phyloP scores from a whole-genome alignment of 768 basidiomycete genomes.

The Porphyrellus cyaneotinctus region DNA sequence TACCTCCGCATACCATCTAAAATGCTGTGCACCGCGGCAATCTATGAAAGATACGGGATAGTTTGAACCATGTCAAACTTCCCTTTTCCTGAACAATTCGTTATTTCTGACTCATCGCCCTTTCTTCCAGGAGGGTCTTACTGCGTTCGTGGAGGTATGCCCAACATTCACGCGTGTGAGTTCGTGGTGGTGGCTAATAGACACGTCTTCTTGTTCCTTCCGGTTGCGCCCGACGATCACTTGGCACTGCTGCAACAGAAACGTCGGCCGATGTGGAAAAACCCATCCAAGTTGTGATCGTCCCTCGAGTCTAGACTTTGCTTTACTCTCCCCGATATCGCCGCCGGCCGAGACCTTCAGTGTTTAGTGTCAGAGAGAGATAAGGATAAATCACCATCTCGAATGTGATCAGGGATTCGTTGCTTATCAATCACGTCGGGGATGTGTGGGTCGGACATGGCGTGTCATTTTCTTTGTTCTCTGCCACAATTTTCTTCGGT shows the following conservation, averaged over 20 bases:
- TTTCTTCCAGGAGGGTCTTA: conserved; percentile 57
- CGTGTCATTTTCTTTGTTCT: not conserved
- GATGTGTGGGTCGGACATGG: not conserved
- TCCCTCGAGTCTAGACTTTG: not conserved
- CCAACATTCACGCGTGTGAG: conserved; percentile 1
- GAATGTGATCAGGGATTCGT: not conserved
- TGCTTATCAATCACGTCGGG: not conserved
- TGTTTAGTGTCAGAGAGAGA: not conserved
- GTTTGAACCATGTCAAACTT: conserved; percentile 4
- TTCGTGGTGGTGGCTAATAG: not conserved
- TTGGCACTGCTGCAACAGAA: conserved; percentile 6
- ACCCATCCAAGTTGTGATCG: conserved; percentile 20
- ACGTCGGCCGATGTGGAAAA: conserved; percentile 19
- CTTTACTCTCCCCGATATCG: not conserved
- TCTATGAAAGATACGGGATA: not conserved
- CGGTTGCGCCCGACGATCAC: conserved; percentile 6
- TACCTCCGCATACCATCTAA: not conserved
- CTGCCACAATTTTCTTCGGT: not conserved
- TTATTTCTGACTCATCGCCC: conserved; percentile 15
- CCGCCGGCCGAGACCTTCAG: not conserved
- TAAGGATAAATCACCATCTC: not conserved
- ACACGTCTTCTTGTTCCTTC: not conserved
- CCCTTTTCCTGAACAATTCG: not conserved
- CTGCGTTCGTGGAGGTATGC: conserved; percentile 51
- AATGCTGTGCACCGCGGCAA: conserved; percentile 1